A percentile compares a stretch with the other conserved stretches of the same genome.
Evolutionary conservation across 2,329 filamentous ascomycete genomes (phyloP).

Genomic region (Arthrobotrys sphaeroides): DNA sequence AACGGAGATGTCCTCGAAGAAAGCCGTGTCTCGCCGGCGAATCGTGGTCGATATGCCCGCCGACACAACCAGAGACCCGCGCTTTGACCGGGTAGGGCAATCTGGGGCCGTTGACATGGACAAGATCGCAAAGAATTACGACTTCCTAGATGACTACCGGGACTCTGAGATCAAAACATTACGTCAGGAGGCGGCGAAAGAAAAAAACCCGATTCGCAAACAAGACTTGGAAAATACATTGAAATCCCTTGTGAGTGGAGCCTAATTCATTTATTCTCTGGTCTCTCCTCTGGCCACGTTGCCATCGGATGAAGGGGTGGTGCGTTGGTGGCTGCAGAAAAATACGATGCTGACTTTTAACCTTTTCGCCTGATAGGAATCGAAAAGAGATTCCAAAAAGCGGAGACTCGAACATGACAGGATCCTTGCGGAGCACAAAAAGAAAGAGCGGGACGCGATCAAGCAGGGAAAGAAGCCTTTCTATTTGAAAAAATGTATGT

Average conservation of each 20-base stretch:
- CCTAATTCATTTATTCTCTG: conserved; percentile 24
- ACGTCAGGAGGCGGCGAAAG: conserved; percentile 72
- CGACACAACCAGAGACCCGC: conserved; percentile 76
- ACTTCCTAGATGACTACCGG: conserved; percentile 87
- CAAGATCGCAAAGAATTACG: conserved; percentile 76
- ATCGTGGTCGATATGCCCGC: conserved; percentile 71
- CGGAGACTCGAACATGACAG: conserved; percentile 75
- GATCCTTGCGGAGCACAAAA: conserved; percentile 78
- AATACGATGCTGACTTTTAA: conserved; percentile 49
- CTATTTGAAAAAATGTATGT: conserved; percentile 81
- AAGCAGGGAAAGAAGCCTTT: conserved; percentile 90
- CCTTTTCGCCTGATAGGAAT: conserved; percentile 64
- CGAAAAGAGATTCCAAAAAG: conserved; percentile 75
- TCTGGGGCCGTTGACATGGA: conserved; percentile 66
- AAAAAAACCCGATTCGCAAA: conserved; percentile 72
- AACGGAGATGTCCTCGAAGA: conserved; percentile 80
- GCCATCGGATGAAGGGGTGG: conserved; percentile 25
- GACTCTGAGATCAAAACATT: conserved; percentile 82
- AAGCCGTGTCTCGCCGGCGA: conserved; percentile 81
- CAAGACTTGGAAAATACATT: conserved; percentile 77
- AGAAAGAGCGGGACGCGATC: conserved; percentile 83
- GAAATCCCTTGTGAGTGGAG: conserved; percentile 69
- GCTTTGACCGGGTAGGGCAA: conserved; percentile 76
- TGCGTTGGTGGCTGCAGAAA: background rate
- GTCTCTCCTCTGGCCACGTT: conserved; percentile 10